These are phyloP conservation scores for Fusarium torulosum DNA, from an alignment of 2,329 filamentous ascomycete species.

Conservation along the genomic window DNA sequence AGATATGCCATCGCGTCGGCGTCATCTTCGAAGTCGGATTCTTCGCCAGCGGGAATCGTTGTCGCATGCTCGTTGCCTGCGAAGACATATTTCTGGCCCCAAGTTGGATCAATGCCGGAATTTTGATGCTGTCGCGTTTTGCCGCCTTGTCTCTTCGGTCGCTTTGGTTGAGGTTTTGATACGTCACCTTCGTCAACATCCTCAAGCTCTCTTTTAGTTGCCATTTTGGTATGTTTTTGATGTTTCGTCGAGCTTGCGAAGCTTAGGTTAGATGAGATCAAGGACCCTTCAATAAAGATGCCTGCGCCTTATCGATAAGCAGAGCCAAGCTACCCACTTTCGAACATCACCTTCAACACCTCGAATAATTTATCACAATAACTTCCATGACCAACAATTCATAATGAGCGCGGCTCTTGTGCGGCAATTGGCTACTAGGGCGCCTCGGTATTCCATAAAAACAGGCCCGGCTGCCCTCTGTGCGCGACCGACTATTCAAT, in stretches of 20 bases:
- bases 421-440: constrained; percentile 43
- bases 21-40: constrained; percentile 76
- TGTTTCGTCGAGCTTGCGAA: constrained; percentile 19
- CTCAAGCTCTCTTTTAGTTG: constrained; percentile 53
- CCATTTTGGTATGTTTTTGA: constrained; percentile 46
- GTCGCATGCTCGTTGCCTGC: constrained; percentile 68
- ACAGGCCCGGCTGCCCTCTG: neutral
- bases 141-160: constrained; percentile 48
- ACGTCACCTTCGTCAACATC: constrained; percentile 50
- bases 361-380: constrained; percentile 19
- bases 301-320: constrained; percentile 43
- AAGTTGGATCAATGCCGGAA: constrained; percentile 70
- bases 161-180: constrained; percentile 46
- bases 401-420: constrained; percentile 52
- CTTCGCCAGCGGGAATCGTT: constrained; percentile 63
- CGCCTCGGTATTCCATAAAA: neutral
- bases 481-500: constrained; percentile 35
- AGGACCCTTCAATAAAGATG: constrained; percentile 23
- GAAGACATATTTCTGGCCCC: constrained; percentile 79
- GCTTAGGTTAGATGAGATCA: constrained; percentile 13
- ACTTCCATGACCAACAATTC: constrained; percentile 42
- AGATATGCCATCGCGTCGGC: constrained; percentile 78
- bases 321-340: constrained; percentile 4
- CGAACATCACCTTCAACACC: constrained; percentile 3
- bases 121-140: constrained; percentile 58